These are phyloP conservation scores for Sporobolus alterniflorus DNA, from an alignment of 202 grass and related monocot genomes.

Conservation along the genomic window DNA sequence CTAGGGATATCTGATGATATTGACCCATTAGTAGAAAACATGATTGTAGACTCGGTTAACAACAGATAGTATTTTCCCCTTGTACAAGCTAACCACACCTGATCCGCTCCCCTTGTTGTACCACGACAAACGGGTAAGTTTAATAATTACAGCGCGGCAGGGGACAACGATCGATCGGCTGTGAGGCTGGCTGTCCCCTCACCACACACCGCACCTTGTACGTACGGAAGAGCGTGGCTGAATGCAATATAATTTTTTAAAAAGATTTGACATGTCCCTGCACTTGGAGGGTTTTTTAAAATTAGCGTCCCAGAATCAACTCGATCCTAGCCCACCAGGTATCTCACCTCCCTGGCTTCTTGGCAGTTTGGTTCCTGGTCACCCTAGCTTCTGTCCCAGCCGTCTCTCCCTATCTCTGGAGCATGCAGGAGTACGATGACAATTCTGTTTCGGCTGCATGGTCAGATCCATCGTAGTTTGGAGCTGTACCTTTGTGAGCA, in stretches of 20 bases:
- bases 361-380: not conserved
- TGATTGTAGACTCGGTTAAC: not conserved
- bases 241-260: conserved; percentile 34
- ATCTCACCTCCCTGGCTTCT: not conserved
- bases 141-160: conserved; percentile 61
- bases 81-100: not conserved
- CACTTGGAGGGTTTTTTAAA: conserved; percentile 37
- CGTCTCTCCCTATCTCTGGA: not conserved
- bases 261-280: conserved; percentile 57
- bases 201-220: conserved; percentile 22
- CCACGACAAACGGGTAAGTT: conserved; percentile 35
- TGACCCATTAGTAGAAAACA: not conserved
- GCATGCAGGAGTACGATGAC: conserved; percentile 8
- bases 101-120: conserved; percentile 29
- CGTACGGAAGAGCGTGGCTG: conserved; percentile 52
- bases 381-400: conserved; percentile 19
- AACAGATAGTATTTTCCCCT: not conserved
- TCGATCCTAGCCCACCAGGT: not conserved
- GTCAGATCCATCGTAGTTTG: conserved; percentile 59
- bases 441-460: conserved; percentile 33
- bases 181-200: conserved; percentile 45
- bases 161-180: conserved; percentile 86
- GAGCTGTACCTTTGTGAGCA: conserved; percentile 23
- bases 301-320: not conserved
- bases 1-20: not conserved